A percentile compares a stretch with the other conserved stretches of the same genome.
Evolutionary conservation across 768 basidiomycete genomes (phyloP).

Genomic region (Clathrus columnatus): DNA sequence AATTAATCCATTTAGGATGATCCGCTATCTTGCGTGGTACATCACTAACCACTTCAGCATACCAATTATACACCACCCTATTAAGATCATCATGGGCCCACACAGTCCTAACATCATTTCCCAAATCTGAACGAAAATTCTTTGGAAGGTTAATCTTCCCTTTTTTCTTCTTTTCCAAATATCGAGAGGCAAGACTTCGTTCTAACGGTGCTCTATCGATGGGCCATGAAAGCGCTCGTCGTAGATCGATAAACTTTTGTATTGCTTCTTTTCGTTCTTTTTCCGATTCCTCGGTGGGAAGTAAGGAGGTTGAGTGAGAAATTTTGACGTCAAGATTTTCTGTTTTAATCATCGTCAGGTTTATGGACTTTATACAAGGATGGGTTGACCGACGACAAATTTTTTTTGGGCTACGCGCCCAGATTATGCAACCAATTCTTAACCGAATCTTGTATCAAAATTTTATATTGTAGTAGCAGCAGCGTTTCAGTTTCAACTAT

Average conservation of each 20-base stretch:
- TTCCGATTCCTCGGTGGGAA: not conserved
- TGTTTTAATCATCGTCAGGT: no score
- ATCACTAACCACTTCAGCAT: constrained; percentile 16
- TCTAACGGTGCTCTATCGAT: constrained; percentile 33
- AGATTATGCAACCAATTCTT: no score
- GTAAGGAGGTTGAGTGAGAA: not conserved
- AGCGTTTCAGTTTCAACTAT: no score
- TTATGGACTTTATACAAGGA: no score
- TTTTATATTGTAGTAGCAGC: no score
- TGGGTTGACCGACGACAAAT: no score
- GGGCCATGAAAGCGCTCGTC: constrained; percentile 31
- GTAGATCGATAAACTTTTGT: constrained; percentile 22
- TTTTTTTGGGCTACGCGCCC: no score
- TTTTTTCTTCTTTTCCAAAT: constrained; percentile 14
- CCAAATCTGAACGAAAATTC: constrained; percentile 28
- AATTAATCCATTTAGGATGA: constrained; percentile 21
- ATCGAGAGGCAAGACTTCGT: constrained; percentile 20
- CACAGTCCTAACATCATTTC: constrained; percentile 27
- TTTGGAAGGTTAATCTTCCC: constrained; percentile 32
- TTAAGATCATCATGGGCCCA: constrained; percentile 29
- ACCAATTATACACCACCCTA: constrained; percentile 27
- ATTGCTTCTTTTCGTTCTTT: constrained; percentile 21
- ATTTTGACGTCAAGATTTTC: no score
- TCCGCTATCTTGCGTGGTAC: constrained; percentile 16
- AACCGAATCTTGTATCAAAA: no score